Percentiles rank a stretch among this genome's conserved stretches.
Evolutionary conservation across 2,329 filamentous ascomycete species (phyloP).

Genomic region (Xylaria multiplex): DNA sequence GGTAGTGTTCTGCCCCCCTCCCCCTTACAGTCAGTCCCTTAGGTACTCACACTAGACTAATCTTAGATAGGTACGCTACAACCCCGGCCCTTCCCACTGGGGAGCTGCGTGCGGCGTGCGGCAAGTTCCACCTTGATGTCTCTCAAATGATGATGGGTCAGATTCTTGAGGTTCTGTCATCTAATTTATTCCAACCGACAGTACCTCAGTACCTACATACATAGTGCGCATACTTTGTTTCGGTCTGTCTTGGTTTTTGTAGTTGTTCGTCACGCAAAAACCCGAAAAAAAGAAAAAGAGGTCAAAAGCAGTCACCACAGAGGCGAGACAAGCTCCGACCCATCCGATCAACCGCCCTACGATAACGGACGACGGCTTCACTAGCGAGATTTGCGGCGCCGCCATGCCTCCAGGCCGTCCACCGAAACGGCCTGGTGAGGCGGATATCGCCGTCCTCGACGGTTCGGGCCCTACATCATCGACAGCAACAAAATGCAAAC

Average conservation of each 20-base stretch:
- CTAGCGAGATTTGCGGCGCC: conserved; percentile 30
- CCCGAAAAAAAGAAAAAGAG: neutral
- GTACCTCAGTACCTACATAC: conserved; percentile 1
- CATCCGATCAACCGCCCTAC: conserved; percentile 14
- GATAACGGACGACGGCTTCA: conserved; percentile 26
- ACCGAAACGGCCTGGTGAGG: conserved; percentile 57
- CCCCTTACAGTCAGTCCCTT: no score
- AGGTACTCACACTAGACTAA: no score
- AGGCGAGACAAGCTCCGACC: conserved; percentile 7
- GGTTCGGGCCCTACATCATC: conserved; percentile 39
- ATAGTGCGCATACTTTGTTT: conserved; percentile 11
- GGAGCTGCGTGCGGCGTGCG: conserved; percentile 8
- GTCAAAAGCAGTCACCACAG: neutral
- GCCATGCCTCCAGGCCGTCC: conserved; percentile 56
- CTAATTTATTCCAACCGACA: conserved; percentile 7
- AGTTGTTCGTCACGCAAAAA: neutral
- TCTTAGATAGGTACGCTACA: neutral
- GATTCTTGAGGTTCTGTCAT: conserved; percentile 14
- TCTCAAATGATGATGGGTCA: conserved; percentile 15
- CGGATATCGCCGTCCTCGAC: conserved; percentile 51
- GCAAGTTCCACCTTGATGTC: conserved; percentile 21
- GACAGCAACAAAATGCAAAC: conserved; percentile 54
- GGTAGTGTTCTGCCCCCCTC: no score
- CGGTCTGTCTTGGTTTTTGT: conserved; percentile 6
- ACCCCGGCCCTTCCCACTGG: neutral